Conservation (phyloP, 2,329 filamentous ascomycete species). For the Calonectria pauciramosa region DNA sequence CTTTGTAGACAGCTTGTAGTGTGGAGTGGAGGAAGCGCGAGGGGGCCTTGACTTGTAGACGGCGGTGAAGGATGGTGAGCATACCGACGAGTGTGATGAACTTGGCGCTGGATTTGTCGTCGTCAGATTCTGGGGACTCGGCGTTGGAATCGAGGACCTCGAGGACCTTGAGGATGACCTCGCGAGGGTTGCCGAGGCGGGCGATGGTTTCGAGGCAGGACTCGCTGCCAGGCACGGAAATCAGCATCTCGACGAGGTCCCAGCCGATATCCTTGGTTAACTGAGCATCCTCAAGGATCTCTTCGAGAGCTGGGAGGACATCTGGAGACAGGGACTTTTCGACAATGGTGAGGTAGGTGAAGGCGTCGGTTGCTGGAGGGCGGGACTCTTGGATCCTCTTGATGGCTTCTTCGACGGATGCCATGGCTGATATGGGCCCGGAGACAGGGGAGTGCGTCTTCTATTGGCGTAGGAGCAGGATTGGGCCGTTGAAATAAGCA, state of each 20-base stretch:
- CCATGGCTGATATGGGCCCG: constrained; percentile 39
- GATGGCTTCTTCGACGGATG: constrained; percentile 56
- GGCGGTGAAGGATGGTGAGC: constrained; percentile 78
- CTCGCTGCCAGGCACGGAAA: constrained; percentile 77
- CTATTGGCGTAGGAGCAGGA: too few species aligned
- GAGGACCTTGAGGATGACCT: constrained; percentile 85
- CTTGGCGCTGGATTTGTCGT: constrained; percentile 57
- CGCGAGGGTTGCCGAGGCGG: constrained; percentile 82
- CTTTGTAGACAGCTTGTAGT: constrained; percentile 78
- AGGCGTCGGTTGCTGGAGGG: constrained; percentile 71
- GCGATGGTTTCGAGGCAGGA: constrained; percentile 81
- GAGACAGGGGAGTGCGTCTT: too few species aligned
- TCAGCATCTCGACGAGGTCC: constrained; percentile 84
- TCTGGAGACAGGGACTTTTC: constrained; percentile 79
- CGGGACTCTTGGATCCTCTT: constrained; percentile 63
- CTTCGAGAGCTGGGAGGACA: constrained; percentile 76
- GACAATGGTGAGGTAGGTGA: constrained; percentile 84
- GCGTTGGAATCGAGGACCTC: constrained; percentile 73
- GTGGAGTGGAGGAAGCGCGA: constrained; percentile 84
- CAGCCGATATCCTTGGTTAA: constrained; percentile 85
- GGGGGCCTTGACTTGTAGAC: constrained; percentile 83
- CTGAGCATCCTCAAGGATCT: constrained; percentile 76
- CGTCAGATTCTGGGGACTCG: constrained; percentile 55
- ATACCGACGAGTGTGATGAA: constrained; percentile 80
- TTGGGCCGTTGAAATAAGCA: background rate